These are phyloP conservation scores for Pezicula radicicola DNA, from an alignment of 2,329 filamentous ascomycete genomes.

Conservation along the genomic window DNA sequence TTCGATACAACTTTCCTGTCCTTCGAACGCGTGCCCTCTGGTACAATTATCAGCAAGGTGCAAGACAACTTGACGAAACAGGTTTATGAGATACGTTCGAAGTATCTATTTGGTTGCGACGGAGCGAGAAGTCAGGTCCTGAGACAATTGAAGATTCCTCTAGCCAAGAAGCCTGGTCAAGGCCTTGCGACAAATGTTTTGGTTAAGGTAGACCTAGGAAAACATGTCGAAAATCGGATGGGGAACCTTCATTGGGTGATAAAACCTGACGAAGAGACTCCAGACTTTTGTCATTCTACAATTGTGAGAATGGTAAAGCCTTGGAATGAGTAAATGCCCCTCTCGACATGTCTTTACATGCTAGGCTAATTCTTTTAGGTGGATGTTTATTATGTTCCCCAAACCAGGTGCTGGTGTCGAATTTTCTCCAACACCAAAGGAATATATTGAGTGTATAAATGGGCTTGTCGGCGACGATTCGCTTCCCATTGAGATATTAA, in stretches of 20 bases:
- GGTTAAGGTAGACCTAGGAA: slow-evolving; percentile 44
- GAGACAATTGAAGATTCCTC: slow-evolving; percentile 41
- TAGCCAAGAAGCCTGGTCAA: slow-evolving; percentile 41
- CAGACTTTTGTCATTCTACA: slow-evolving; percentile 46
- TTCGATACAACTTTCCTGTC: slow-evolving; percentile 38
- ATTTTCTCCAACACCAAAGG: slow-evolving; percentile 40
- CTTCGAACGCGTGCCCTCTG: slow-evolving; percentile 21
- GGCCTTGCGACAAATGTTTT: slow-evolving; percentile 48
- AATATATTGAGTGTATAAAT: slow-evolving; percentile 42
- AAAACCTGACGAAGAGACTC: slow-evolving; percentile 48
- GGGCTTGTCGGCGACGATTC: slow-evolving; percentile 54
- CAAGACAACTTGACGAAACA: slow-evolving; percentile 32
- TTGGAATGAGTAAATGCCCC: slow-evolving; percentile 45
- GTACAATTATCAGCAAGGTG: slow-evolving; percentile 29
- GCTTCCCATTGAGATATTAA: slow-evolving; percentile 46
- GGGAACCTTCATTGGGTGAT: slow-evolving; percentile 62
- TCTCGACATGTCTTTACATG: background rate
- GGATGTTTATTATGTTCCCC: slow-evolving; percentile 55
- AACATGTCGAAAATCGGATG: slow-evolving; percentile 42
- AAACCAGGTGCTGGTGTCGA: slow-evolving; percentile 32
- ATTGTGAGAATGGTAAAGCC: slow-evolving; percentile 59
- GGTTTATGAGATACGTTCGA: slow-evolving; percentile 44
- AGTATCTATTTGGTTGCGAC: slow-evolving; percentile 59
- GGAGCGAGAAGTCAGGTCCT: slow-evolving; percentile 45
- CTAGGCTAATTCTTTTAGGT: slow-evolving; percentile 28